These are phyloP conservation scores for Coemansia sp. DNA, from an alignment of 192 early-diverging fungal species.

Conservation along the genomic window DNA sequence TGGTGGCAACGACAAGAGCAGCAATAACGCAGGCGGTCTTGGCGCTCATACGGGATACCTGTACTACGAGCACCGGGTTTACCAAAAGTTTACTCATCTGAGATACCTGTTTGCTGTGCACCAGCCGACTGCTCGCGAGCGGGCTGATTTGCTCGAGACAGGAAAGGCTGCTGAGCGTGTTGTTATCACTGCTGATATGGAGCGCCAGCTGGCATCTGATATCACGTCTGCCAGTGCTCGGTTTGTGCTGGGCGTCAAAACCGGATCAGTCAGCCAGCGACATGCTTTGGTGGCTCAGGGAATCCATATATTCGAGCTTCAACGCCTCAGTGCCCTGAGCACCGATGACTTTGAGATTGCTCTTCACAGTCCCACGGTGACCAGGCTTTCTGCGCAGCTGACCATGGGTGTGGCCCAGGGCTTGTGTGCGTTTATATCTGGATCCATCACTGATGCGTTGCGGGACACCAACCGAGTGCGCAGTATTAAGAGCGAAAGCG, in stretches of 20 bases:
- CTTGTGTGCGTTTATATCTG: conserved; percentile 11
- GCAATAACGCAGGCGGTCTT: background rate
- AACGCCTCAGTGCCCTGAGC: conserved; percentile 29
- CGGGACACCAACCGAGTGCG: conserved; percentile 3
- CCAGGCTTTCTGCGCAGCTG: conserved; percentile 23
- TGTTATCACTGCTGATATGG: conserved; percentile 9
- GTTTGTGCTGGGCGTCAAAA: conserved; percentile 25
- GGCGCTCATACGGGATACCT: conserved; percentile 3
- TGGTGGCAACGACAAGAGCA: background rate
- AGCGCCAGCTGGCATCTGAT: conserved; percentile 13
- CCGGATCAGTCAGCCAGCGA: conserved; percentile 15
- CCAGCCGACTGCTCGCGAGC: conserved; percentile 11
- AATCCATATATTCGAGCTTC: conserved; percentile 45
- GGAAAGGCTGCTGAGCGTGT: background rate
- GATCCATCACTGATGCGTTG: conserved; percentile 11
- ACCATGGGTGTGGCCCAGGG: conserved; percentile 19
- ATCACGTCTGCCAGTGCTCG: conserved; percentile 10
- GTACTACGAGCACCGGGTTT: conserved; percentile 26
- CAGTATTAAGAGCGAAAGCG: conserved; percentile 21
- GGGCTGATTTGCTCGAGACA: background rate
- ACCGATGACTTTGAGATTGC: conserved; percentile 17
- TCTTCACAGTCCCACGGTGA: conserved; percentile 11
- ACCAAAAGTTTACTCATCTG: conserved; percentile 35
- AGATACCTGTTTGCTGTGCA: conserved; percentile 38
- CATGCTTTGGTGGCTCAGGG: conserved; percentile 23